Percentiles rank a stretch among this genome's conserved stretches.
phyloP scores from a whole-genome alignment of 148 eudicot genomes.

The Gaultheria prostrata region DNA sequence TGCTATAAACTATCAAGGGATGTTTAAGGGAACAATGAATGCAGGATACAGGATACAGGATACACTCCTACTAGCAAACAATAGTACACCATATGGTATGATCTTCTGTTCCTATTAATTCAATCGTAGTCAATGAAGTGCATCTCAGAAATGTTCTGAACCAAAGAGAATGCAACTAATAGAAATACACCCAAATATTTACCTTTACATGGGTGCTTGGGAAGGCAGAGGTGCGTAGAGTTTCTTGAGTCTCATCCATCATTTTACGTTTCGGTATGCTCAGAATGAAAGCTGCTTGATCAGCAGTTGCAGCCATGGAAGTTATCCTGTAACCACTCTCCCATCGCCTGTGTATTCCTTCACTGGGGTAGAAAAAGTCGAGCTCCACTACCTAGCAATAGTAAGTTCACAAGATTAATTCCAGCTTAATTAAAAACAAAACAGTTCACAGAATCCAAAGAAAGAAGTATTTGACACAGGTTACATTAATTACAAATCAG shows the following conservation, averaged over 20 bases:
- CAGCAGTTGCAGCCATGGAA: conserved; percentile 44
- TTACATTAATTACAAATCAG: neutral
- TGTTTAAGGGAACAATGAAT: neutral
- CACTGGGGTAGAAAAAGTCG: conserved; percentile 86
- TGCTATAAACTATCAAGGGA: neutral
- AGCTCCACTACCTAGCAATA: conserved; percentile 79
- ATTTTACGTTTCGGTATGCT: conserved; percentile 83
- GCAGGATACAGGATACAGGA: neutral
- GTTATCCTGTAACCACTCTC: conserved; percentile 11
- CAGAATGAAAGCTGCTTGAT: conserved; percentile 86
- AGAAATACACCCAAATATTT: conserved; percentile 10
- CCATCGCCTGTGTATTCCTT: conserved; percentile 24
- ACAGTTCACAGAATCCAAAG: neutral
- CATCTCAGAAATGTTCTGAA: neutral
- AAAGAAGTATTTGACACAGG: neutral
- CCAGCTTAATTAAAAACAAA: neutral
- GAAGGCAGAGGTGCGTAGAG: conserved; percentile 85
- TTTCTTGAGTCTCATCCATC: conserved; percentile 89
- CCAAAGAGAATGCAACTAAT: neutral
- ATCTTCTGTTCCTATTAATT: neutral
- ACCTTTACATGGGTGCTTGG: conserved; percentile 96
- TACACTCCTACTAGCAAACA: neutral
- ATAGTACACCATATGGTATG: neutral
- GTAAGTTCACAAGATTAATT: neutral
- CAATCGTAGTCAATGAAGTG: neutral